Evolutionary conservation across 768 basidiomycete species (phyloP).

Genomic region (Pholiota molesta): DNA sequence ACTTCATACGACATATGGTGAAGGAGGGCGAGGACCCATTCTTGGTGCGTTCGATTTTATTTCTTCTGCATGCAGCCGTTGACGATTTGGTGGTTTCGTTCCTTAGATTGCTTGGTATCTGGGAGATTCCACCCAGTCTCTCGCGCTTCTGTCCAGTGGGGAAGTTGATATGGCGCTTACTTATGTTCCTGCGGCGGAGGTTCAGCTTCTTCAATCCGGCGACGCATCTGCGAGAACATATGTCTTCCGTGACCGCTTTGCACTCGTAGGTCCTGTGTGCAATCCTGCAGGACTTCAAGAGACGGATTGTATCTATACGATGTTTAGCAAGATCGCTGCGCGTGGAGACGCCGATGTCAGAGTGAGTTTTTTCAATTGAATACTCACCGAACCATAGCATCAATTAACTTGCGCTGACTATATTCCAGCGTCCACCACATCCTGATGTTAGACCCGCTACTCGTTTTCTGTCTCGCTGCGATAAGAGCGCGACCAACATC

Average conservation of each 20-base stretch:
- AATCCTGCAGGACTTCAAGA: constrained; percentile 46
- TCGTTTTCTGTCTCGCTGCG: constrained; percentile 57
- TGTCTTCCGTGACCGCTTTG: constrained; percentile 54
- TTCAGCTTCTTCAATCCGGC: constrained; percentile 32
- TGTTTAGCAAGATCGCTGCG: constrained; percentile 51
- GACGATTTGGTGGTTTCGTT: no score
- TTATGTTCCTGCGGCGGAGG: constrained; percentile 55
- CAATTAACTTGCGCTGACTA: no score
- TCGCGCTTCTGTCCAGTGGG: constrained; percentile 42
- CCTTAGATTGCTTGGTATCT: constrained; percentile 57
- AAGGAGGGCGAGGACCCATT: constrained; percentile 33
- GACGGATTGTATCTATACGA: constrained; percentile 36
- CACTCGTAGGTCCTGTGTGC: constrained; percentile 47
- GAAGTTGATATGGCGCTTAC: constrained; percentile 53
- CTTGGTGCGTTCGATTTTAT: constrained; percentile 26
- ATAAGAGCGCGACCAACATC: constrained; percentile 63
- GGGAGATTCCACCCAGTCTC: constrained; percentile 57
- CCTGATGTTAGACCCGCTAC: constrained; percentile 35
- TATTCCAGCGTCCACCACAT: constrained; percentile 28
- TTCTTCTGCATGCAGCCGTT: no score
- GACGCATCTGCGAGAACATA: constrained; percentile 38
- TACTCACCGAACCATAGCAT: no score
- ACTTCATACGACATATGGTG: constrained; percentile 45
- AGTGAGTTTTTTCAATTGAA: constrained; percentile 28
- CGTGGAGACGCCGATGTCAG: constrained; percentile 44